Percentiles rank a stretch among this genome's conserved stretches.
These are phyloP conservation scores for Zymoseptoria passerinii DNA, from an alignment of 2,329 filamentous ascomycete genomes.

Conservation along the genomic window DNA sequence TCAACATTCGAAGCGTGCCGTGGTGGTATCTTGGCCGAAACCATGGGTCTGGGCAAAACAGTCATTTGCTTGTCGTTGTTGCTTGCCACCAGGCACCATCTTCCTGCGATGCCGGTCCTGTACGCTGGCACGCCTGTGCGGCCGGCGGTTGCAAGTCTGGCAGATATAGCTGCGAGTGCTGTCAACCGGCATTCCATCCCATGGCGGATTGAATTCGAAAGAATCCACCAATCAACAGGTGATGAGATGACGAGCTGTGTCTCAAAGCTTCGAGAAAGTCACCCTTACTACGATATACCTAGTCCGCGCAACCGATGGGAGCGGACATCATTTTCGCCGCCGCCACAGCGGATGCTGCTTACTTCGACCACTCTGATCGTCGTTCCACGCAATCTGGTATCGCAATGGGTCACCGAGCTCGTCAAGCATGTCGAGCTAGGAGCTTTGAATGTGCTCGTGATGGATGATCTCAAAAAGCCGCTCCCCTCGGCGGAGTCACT, in stretches of 20 bases:
- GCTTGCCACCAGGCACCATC: slow-evolving; percentile 63
- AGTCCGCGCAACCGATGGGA: slow-evolving; percentile 32
- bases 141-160: slow-evolving; percentile 35
- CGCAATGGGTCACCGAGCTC: slow-evolving; percentile 79
- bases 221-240: slow-evolving; percentile 40
- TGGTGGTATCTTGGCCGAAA: slow-evolving; percentile 73
- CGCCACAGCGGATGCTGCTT: slow-evolving; percentile 50
- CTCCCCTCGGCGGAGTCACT: slow-evolving; percentile 55
- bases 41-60: slow-evolving; percentile 79
- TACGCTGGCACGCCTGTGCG: slow-evolving; percentile 42
- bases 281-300: slow-evolving; percentile 36
- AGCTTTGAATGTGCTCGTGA: slow-evolving; percentile 53
- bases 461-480: slow-evolving; percentile 45
- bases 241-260: slow-evolving; percentile 47
- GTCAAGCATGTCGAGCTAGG: slow-evolving; percentile 58
- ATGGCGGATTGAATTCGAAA: slow-evolving; percentile 59
- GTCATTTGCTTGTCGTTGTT: slow-evolving; percentile 69
- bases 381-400: slow-evolving; percentile 72
- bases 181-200: slow-evolving; percentile 60
- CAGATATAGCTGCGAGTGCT: slow-evolving; percentile 67
- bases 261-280: slow-evolving; percentile 38
- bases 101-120: slow-evolving; percentile 56
- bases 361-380: slow-evolving; percentile 67
- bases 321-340: slow-evolving; percentile 33
- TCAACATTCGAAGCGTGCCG: slow-evolving; percentile 63